phyloP scores from a whole-genome alignment of 148 eudicot genomes.

The Talinum fruticosum region DNA sequence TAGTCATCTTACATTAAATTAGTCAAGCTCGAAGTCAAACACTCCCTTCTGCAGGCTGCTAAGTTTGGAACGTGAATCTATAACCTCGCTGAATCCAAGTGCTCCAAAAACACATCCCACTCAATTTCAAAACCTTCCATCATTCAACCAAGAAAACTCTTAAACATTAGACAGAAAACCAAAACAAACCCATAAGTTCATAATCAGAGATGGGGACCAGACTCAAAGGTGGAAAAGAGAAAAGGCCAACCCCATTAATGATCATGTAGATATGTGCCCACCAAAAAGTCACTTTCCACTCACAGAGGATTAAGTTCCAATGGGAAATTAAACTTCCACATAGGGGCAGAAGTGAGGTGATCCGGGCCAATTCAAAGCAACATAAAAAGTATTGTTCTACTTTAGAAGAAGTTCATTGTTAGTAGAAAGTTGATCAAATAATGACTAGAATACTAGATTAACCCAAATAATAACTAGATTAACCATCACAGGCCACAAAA shows the following conservation, averaged over 20 bases:
- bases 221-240: background rate
- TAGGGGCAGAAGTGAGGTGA: no score
- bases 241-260: background rate
- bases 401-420: background rate
- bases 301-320: background rate
- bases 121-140: background rate
- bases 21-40: background rate
- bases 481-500: background rate
- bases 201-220: background rate
- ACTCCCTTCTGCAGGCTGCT: background rate
- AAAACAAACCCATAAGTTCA: background rate
- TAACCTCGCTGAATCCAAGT: background rate
- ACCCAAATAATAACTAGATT: background rate
- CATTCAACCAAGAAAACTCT: background rate
- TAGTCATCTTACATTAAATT: background rate
- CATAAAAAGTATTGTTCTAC: background rate
- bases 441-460: background rate
- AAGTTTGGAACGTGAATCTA: background rate
- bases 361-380: no score
- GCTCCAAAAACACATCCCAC: background rate
- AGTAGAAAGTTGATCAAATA: background rate
- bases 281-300: background rate
- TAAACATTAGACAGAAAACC: background rate
- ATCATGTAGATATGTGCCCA: background rate
- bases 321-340: no score